A percentile compares a stretch with the other conserved stretches of the same genome.
Evolutionary conservation across 345 rosid genomes (phyloP).

Genomic region (Brassica rapa): DNA sequence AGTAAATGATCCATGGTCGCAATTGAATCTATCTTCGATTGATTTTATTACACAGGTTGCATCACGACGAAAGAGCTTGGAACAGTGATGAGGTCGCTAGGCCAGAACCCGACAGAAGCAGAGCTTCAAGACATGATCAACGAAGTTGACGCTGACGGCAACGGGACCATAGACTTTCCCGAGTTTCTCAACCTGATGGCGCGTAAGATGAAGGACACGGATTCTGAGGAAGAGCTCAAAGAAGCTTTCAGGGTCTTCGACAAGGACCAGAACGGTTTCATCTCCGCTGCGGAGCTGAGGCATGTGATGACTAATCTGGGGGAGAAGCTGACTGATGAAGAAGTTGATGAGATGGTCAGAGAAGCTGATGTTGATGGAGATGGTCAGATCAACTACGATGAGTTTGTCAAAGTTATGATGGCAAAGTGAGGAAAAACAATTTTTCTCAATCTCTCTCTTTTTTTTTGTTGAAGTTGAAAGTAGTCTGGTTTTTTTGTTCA

Average conservation of each 20-base stretch:
- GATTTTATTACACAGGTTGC: slow-evolving; percentile 30
- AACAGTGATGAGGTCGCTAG: slow-evolving; percentile 45
- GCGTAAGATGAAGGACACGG: slow-evolving; percentile 56
- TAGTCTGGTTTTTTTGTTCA: neutral
- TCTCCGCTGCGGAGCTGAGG: slow-evolving; percentile 50
- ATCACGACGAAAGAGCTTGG: slow-evolving; percentile 45
- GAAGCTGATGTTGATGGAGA: slow-evolving; percentile 49
- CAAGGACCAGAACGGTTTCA: slow-evolving; percentile 44
- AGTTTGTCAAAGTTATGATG: slow-evolving; percentile 48
- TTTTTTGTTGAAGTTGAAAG: neutral
- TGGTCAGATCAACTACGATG: slow-evolving; percentile 45
- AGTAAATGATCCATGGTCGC: neutral
- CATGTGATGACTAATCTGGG: slow-evolving; percentile 59
- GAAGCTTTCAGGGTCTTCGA: slow-evolving; percentile 47
- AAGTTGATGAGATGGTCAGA: slow-evolving; percentile 47
- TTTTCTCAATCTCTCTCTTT: neutral
- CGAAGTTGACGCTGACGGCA: slow-evolving; percentile 60
- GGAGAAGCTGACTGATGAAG: slow-evolving; percentile 56
- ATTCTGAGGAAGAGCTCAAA: slow-evolving; percentile 44
- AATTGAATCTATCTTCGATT: neutral
- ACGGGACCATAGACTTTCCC: slow-evolving; percentile 58
- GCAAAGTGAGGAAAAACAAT: slow-evolving; percentile 37
- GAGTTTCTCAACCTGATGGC: slow-evolving; percentile 63
- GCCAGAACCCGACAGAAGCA: slow-evolving; percentile 46
- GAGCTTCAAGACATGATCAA: slow-evolving; percentile 47